Evolutionary conservation across 192 early-diverging fungal genomes (phyloP), one percentile per base, ranked within the genome.

Genomic region (Mortierella antarctica): DNA sequence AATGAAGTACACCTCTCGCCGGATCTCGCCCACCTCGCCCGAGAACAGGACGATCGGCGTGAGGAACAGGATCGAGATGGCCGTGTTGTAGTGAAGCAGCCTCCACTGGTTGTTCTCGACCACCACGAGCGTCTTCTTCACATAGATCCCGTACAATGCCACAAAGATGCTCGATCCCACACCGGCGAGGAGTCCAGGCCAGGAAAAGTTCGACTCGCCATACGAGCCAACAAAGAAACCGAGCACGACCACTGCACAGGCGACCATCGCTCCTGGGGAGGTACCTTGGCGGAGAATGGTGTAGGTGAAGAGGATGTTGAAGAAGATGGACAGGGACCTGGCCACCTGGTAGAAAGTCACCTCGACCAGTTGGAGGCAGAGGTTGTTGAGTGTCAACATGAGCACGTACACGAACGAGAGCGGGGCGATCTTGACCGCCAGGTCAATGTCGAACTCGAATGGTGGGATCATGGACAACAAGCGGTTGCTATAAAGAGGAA

Each of bases 311-410:
- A 91, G 18, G 48, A 91, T 91, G 54, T 90, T 91, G 74, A 91
- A 91, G 64, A 89, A 78, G 72, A 91, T 91, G 21, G 90, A 89
- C 40, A 91, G 73, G 17, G 90, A 91, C 18, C 90, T 81, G 10
- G 90, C 90, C 41, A 91, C 89, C 82, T 91, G 90, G 69, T 91
- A 91, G 73, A 91, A 91, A 9, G 90, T 91, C 15, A 91, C 90
- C 70, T 91, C 89, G 21, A 91, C 90, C 57, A 86, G 87, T 63
- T 87, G 84, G 9, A 91, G 76, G 64, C 90, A 91, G 31, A 91
- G 65, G 63, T 91, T 91, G 73, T 91, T 91, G 46, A 91, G 76
- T 5, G 90, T 83, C 78, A 91, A 55, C 90, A 91, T 91, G 58
- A 88, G 82, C 31, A 91, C 90, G 65, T 91, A 91, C 1, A 91